A percentile compares a stretch with the other conserved stretches of the same genome.
Conservation (phyloP, 2,329 filamentous ascomycete species). For the Neofusicoccum umdonicola region DNA sequence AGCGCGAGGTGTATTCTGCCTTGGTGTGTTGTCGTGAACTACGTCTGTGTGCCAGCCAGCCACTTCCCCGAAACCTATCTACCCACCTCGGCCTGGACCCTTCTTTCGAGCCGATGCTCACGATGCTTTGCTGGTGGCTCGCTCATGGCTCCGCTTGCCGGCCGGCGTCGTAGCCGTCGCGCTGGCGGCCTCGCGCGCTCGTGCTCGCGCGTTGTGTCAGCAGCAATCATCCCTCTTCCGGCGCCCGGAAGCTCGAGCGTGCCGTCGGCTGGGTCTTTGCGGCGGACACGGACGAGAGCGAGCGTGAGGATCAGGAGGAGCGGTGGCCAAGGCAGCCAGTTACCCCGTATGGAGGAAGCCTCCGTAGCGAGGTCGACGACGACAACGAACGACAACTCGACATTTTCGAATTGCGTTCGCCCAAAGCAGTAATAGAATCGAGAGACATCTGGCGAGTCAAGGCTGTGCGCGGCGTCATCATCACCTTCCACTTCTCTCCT, state of each 20-base stretch:
- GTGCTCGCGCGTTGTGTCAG: neutral
- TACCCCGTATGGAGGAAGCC: conserved; percentile 1
- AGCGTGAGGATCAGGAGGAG: conserved; percentile 12
- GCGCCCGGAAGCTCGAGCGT: conserved; percentile 4
- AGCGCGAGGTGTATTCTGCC: neutral
- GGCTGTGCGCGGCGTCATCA: neutral
- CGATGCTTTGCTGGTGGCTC: neutral
- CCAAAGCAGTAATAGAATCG: neutral
- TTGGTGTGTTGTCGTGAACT: neutral
- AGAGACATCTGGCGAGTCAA: conserved; percentile 1
- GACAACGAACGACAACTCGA: neutral
- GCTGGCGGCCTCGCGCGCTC: neutral
- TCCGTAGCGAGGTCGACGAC: neutral
- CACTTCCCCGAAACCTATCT: neutral
- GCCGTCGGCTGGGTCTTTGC: neutral
- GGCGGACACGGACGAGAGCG: conserved; percentile 4
- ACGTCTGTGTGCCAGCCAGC: conserved; percentile 3
- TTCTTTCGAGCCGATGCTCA: neutral
- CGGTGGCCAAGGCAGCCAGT: neutral
- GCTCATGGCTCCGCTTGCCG: neutral
- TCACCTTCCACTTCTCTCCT: neutral
- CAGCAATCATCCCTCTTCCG: neutral
- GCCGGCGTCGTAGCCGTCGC: neutral
- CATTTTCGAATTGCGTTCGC: neutral
- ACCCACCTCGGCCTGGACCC: neutral